Percentiles rank a stretch among this genome's conserved stretches.
phyloP scores from a whole-genome alignment of 2,329 filamentous ascomycete genomes.

The Fusarium xyrophilum region DNA sequence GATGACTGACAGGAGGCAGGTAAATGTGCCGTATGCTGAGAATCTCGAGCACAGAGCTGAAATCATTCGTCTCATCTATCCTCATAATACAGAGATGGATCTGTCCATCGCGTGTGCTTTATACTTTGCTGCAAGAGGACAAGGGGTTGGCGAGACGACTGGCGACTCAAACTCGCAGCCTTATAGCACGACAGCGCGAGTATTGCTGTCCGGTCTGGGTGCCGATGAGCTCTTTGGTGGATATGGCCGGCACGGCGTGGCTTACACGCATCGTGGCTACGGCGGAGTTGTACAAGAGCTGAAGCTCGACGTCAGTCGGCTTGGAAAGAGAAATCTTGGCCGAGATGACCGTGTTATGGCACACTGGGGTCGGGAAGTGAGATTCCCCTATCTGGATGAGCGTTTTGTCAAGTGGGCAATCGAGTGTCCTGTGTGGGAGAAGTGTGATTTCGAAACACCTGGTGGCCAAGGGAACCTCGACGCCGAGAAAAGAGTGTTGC shows the following conservation, averaged over 20 bases:
- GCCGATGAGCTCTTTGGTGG: conserved; percentile 97
- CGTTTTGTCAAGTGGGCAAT: conserved; percentile 83
- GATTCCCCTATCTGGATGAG: conserved; percentile 93
- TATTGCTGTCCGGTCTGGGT: conserved; percentile 89
- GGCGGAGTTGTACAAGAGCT: conserved; percentile 79
- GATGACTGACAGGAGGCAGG: conserved; percentile 46
- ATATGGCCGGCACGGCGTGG: conserved; percentile 82
- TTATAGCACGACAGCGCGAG: conserved; percentile 76
- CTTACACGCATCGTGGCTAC: conserved; percentile 74
- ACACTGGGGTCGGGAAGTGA: conserved; percentile 85
- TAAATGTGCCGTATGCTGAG: conserved; percentile 84
- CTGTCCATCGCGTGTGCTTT: conserved; percentile 90
- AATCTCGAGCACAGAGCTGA: conserved; percentile 70
- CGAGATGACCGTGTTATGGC: conserved; percentile 91
- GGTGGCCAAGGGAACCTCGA: conserved; percentile 60
- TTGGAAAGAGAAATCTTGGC: conserved; percentile 93
- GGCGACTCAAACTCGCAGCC: conserved; percentile 37
- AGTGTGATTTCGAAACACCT: conserved; percentile 80
- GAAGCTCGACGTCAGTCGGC: conserved; percentile 80
- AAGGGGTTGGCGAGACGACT: conserved; percentile 55
- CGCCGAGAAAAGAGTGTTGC: conserved; percentile 79
- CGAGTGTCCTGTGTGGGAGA: conserved; percentile 75
- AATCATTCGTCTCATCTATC: conserved; percentile 81
- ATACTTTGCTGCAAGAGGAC: conserved; percentile 90
- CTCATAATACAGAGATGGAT: conserved; percentile 99